Base-by-base conservation (phyloP, 169 alveolate genomes). In the Plasmodium fragile region DNA sequence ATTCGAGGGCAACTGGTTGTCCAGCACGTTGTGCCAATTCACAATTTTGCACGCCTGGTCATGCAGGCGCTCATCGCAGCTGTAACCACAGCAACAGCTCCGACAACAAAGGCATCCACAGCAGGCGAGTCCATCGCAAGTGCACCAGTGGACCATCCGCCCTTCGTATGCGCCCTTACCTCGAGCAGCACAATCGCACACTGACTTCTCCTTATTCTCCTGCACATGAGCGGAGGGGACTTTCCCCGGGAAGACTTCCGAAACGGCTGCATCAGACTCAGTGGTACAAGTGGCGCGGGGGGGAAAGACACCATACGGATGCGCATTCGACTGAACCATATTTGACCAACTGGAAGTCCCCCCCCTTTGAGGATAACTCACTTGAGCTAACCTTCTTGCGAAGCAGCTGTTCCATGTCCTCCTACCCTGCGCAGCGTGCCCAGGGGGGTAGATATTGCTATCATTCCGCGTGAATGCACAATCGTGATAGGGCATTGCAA, bases 31-130 rank as follows among this genome's bases (percentile, higher is more conserved):
- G 49, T 70, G 36, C 16, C 25, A 22, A 65, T 79, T 89, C 13
- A 89, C 89, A 7, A 79, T 25, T 78, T 89, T 70, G 55, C 53
- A 78, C 73, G 39, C 34, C 18, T 52, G 36, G 36, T 89, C 13
- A 41, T 32, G 43, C 8, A 45, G n/a, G 55, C 16, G 0, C 18
- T 34, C 36, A 52, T 22, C 45, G 3, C 45, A 39, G 2, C 41
- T 39, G 49, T 18, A 22, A 16, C 41, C 41, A 73, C 59, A 11
- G 52, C 18, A 39, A 3, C 45, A 1, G 22, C n/a, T n/a, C n/a
- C n/a, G n/a, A 73, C 59, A 11, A 28, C 18, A 39, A 3, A 18
- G 4, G 22, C 55, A 45, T 11, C 55, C 18, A 45, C 55, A 8
- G 55, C n/a, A 45, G 2, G 18, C 4, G 55, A 3, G 1, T 1